Conservation (phyloP, 345 rosid species). For the Melaleuca alternifolia region DNA sequence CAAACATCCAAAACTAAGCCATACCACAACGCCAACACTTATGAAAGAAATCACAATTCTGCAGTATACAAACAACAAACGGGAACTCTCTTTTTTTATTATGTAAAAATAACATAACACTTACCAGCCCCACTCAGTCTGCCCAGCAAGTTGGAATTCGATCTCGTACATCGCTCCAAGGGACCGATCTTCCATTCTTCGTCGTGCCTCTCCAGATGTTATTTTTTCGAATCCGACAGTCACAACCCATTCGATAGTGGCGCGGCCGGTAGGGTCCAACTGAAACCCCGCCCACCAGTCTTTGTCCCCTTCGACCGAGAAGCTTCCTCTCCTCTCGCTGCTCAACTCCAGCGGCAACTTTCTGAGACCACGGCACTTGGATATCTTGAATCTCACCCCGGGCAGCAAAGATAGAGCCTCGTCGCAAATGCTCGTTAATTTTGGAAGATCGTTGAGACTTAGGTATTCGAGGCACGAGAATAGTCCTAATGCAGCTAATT, state of each 20-base stretch:
- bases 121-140: background rate
- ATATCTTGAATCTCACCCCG: fast-evolving
- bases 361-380: fast-evolving
- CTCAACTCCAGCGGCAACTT: background rate
- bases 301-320: fast-evolving
- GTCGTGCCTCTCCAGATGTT: background rate
- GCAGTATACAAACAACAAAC: too few relatives aligned
- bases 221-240: fast-evolving
- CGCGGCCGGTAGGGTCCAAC: fast-evolving
- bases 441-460: fast-evolving
- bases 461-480: fast-evolving
- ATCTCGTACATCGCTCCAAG: fast-evolving
- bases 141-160: background rate
- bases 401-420: background rate
- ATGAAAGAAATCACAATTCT: too few relatives aligned
- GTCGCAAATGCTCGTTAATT: background rate
- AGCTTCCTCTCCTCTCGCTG: background rate
- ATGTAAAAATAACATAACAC: fast-evolving
- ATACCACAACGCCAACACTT: too few relatives aligned
- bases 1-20: too few relatives aligned
- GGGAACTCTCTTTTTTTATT: too few relatives aligned
- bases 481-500: background rate
- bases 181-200: fast-evolving
- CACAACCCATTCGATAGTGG: background rate
- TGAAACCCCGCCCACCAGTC: background rate